Evolutionary conservation across 2,329 filamentous ascomycete species (phyloP), one percentile per base, ranked within the genome.

Genomic region (Sphaerulina vaccinii): DNA sequence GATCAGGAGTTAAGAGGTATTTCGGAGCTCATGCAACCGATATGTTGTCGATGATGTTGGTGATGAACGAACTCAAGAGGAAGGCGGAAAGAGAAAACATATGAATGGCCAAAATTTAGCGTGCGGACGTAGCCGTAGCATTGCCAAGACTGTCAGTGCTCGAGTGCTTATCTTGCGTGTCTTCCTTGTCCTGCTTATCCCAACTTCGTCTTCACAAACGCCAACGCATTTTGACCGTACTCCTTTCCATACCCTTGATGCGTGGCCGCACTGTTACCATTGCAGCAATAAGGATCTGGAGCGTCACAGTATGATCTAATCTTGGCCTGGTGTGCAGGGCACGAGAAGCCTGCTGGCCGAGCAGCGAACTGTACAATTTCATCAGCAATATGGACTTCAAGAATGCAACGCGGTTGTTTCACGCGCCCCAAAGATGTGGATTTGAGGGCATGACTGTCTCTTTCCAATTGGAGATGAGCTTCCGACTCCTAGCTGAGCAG

Each of bases 241-340:
- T 80, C 79, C 55, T 65, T 70, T 2, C 79, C 82, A 53, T 87
- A 86, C 43, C 81, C 76, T 65, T 84, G 79, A 66, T 86, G 83
- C 5, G 78, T 75, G 60, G 79, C 77, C 21, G 76, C 73, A 54
- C 85, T 75, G 60, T 76, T 83, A 42, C 83, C 84, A 36, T 78
- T 83, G 69, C 82, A 86, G 75, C 84, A 86, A 70, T 83, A 86
- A 0, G 47, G 50, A 39, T 52, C 56, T 23, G 36, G 35, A 3
- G 77, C 70, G 60, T 87, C 83, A 66, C 84, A 86, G 73, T 86
- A 86, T 3, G 80, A 82, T 70, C 84, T 72, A 59, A 86, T 80
- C 61, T 80, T 82, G 64, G 68, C 74, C 29, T 73, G 73, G 8
- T 57, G 66, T 4, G 80, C 76, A 1, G 75, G 74, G 70, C 83